phyloP scores from a whole-genome alignment of 192 early-diverging fungal genomes.

The Podila epigama region DNA sequence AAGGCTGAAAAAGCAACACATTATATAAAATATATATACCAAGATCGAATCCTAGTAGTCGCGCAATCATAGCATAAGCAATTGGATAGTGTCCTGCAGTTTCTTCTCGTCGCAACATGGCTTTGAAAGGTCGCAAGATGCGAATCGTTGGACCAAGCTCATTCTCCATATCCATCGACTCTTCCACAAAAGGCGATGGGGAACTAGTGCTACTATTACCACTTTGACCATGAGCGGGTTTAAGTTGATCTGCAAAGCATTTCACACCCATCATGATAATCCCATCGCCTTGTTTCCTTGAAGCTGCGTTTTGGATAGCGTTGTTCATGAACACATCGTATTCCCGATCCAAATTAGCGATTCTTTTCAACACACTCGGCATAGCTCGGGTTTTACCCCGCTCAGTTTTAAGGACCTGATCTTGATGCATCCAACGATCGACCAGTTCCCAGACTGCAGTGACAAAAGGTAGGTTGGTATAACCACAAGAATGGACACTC shows the following conservation, averaged over 20 bases:
- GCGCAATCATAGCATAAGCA: slow-evolving; percentile 68
- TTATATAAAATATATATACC: slow-evolving; percentile 46
- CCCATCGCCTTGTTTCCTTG: slow-evolving; percentile 71
- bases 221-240: slow-evolving; percentile 3
- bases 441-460: slow-evolving; percentile 54
- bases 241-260: slow-evolving; percentile 57
- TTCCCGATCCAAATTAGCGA: slow-evolving; percentile 49
- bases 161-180: slow-evolving; percentile 42
- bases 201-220: not conserved
- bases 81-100: slow-evolving; percentile 79
- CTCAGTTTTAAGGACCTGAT: slow-evolving; percentile 18
- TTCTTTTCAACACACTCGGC: slow-evolving; percentile 36
- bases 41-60: slow-evolving; percentile 48
- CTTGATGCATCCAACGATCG: slow-evolving; percentile 21
- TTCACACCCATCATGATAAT: slow-evolving; percentile 69
- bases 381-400: slow-evolving; percentile 29
- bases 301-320: slow-evolving; percentile 70
- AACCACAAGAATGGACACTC: slow-evolving; percentile 75
- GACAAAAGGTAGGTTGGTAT: slow-evolving; percentile 77
- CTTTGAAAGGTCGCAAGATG: slow-evolving; percentile 55
- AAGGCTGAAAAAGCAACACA: too few species aligned
- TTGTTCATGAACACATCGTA: slow-evolving; percentile 63
- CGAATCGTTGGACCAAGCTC: slow-evolving; percentile 37
- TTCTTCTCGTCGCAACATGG: slow-evolving; percentile 49
- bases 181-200: slow-evolving; percentile 10